Evolutionary conservation across 148 eudicot species (phyloP), one percentile per base, ranked within the genome.

Genomic region (Persicaria maculosa): DNA sequence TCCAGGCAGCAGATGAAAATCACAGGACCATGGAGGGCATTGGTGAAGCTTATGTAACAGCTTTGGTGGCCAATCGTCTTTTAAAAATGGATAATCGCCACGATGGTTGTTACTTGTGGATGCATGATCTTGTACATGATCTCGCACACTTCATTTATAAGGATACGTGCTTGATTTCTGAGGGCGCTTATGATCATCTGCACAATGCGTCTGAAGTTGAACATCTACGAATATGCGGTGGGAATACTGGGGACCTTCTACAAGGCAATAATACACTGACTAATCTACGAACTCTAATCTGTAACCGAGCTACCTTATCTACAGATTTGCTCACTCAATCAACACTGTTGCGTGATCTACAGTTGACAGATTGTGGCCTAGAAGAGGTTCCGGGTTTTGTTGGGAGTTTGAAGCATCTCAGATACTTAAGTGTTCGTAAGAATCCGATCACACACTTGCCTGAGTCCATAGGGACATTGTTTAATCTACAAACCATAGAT

Each of bases 121-220:
- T 65, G 70, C 70, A 65, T 65, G 70, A 64, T 64, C 69, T 64
- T 9, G 69, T 64, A 64, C 45, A 36, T 64, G 69, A 15, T 5
- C 17, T 65, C 9, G 70, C 70, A 10, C 8, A 46, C 46, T 65
- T 12, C 15, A 65, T 65, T 65, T 65, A 45, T 1, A 40, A 12
- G 46, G 70, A 14, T 15, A 65, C 70, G 14, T 0, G 15, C 45
- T 43, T 43, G 46, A 65, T 65, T 40, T 15, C 7, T 12, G 14
- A 6, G 46, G 70, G 16, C 17, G 46, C 17, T 65, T 14, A 0
- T 65, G 45, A 36, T 65, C 6, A 36, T 65, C 6, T 65, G 70
- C 70, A 40, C 16, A 65, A 4, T 14, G 70, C 46, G 14, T 20
- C 0, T 5, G 46, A 65, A 15, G 70, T 40, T 40, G 46, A 65